A percentile compares a stretch with the other conserved stretches of the same genome.
phyloP scores from a whole-genome alignment of 495 filamentous ascomycete species.

The Rhizodiscina lignyota region DNA sequence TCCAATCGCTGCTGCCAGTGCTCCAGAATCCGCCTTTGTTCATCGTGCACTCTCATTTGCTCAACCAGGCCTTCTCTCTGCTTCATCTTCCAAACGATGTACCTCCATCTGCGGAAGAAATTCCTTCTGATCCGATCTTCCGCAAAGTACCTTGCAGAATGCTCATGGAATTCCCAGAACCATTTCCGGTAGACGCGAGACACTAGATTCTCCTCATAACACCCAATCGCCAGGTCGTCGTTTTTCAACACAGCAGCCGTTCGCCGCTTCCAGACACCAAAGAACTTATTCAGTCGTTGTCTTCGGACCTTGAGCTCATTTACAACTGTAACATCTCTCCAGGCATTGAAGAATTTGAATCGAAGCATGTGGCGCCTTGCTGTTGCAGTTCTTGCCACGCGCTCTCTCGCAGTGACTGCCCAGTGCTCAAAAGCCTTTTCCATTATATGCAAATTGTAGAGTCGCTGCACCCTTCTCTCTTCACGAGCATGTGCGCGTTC shows the following conservation, averaged over 20 bases:
- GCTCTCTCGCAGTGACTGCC: slow-evolving; percentile 44
- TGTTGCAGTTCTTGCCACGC: slow-evolving; percentile 37
- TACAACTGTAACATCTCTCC: slow-evolving; percentile 55
- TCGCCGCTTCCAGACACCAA: slow-evolving; percentile 36
- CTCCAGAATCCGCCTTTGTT: slow-evolving; percentile 4
- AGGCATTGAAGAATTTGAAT: slow-evolving; percentile 59
- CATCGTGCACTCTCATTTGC: slow-evolving; percentile 3
- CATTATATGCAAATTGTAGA: slow-evolving; percentile 48
- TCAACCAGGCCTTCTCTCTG: slow-evolving; percentile 7
- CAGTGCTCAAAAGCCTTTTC: slow-evolving; percentile 62
- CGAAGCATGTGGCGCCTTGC: slow-evolving; percentile 53
- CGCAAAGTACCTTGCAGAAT: slow-evolving; percentile 23
- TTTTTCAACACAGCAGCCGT: slow-evolving; percentile 18
- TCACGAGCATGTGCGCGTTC: no score
- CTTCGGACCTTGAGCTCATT: slow-evolving; percentile 51
- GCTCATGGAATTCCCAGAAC: slow-evolving; percentile 37
- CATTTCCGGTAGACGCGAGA: slow-evolving; percentile 34
- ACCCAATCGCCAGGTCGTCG: slow-evolving; percentile 24
- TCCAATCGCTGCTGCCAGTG: slow-evolving; percentile 4
- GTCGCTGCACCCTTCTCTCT: slow-evolving; percentile 43
- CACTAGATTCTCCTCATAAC: slow-evolving; percentile 28
- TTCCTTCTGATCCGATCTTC: no score
- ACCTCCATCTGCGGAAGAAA: no score
- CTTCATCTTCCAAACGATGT: slow-evolving; percentile 13
- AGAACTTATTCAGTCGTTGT: slow-evolving; percentile 40